These are phyloP conservation scores for Onygena corvina DNA, from an alignment of 2,329 filamentous ascomycete species.

Conservation along the genomic window DNA sequence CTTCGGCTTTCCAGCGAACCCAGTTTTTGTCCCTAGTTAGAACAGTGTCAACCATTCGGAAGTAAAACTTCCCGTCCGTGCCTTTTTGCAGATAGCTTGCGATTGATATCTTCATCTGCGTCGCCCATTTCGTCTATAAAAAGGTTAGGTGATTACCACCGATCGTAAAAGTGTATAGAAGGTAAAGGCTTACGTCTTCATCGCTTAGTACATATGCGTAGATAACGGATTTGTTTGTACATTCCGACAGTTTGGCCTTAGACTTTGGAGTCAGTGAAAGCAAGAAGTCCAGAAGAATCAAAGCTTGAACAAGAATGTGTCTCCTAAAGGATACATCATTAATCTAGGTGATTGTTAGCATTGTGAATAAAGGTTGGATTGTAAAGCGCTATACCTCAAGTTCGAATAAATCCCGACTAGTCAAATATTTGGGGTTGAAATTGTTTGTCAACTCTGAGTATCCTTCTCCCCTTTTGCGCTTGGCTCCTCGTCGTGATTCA, in stretches of 20 bases:
- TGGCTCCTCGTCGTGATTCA: conserved; percentile 53
- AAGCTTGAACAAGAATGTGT: conserved; percentile 85
- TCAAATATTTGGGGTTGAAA: conserved; percentile 97
- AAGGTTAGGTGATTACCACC: conserved; percentile 14
- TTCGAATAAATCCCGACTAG: conserved; percentile 91
- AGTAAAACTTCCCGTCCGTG: conserved; percentile 79
- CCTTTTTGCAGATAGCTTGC: conserved; percentile 72
- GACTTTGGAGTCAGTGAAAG: conserved; percentile 74
- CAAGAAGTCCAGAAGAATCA: conserved; percentile 90
- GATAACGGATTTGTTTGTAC: conserved; percentile 77
- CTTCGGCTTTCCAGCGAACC: conserved; percentile 96
- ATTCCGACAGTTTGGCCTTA: conserved; percentile 62
- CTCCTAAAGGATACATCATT: conserved; percentile 88
- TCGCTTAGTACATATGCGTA: conserved; percentile 69
- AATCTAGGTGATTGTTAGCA: conserved; percentile 43
- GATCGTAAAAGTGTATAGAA: not conserved
- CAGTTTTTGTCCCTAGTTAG: conserved; percentile 94
- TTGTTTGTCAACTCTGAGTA: conserved; percentile 54
- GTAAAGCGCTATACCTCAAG: conserved; percentile 54
- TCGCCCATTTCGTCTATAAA: conserved; percentile 68
- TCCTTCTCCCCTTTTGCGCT: conserved; percentile 56
- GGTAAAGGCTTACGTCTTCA: conserved; percentile 54
- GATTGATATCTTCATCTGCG: conserved; percentile 63
- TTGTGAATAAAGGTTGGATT: conserved; percentile 14
- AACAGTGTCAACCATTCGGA: conserved; percentile 93